Evolutionary conservation across 208 protist species (phyloP), one percentile per base, ranked within the genome.

Genomic region (Balamuthia mandrillaris): DNA sequence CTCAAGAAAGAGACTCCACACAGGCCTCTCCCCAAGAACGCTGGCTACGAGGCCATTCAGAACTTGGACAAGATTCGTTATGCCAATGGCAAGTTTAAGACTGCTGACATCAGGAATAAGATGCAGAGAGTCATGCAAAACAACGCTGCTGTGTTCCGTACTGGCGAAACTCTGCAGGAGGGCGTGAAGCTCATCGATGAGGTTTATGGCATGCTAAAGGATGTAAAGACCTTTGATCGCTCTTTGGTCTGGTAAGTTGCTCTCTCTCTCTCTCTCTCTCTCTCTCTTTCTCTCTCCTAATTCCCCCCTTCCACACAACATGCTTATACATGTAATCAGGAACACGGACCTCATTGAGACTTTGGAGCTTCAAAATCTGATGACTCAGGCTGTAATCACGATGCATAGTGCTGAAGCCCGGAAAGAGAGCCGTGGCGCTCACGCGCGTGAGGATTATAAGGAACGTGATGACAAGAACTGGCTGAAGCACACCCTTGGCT

Each of bases 401-500:
- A 93, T 94, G 87, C 56, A 92, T 63, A 86, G 94, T 37, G 98
- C 95, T 35, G 94, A 97, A 86, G 95, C 92, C 52, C 96, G 97
- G 85, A 97, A 96, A 88, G 97, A 99, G 94, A 96, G 91, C 74
- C 95, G 97, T 81, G 97, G 97, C 61, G 97, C 97, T 12, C 98
- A 99, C 89, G 96, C 97, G 5, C 95, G 97, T 74, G 97, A 99
- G 85, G 97, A 99, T 92, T 99, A 91, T 90, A 93, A 91, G 1
- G 82, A 77, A 7, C 94, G 96, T 63, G 96, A 99, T 86, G 97
- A 99, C 89, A 93, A 93, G 75, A 96, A 98, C 87, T 99, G 98
- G 98, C 97, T 99, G 95, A 99, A 99, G 93, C 98, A 99, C 93
- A 98, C 98, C 0, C 91, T 99, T 21, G 94, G 95, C 10, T 99